phyloP scores from a whole-genome alignment of 2,329 filamentous ascomycete species.

The Curvularia hawaiiensis region DNA sequence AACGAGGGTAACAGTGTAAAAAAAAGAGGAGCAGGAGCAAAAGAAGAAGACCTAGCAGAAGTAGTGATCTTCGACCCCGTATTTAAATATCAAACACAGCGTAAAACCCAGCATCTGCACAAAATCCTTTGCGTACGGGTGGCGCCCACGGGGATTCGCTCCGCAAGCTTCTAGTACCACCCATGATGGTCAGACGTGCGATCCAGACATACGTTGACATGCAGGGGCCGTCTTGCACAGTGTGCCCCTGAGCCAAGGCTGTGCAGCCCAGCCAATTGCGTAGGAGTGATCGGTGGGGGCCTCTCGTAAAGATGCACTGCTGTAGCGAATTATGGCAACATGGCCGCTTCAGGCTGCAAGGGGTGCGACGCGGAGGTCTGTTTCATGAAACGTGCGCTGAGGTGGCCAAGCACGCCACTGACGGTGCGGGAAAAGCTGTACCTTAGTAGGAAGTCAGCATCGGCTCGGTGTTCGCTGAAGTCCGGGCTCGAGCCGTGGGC shows the following conservation, averaged over 20 bases:
- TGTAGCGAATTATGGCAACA: slow-evolving; percentile 25
- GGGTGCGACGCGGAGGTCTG: slow-evolving; percentile 20
- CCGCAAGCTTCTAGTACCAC: slow-evolving; percentile 10
- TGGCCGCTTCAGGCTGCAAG: slow-evolving; percentile 28
- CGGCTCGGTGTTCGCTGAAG: not conserved
- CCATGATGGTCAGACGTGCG: slow-evolving; percentile 18
- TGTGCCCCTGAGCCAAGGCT: slow-evolving; percentile 32
- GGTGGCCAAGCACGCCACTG: slow-evolving; percentile 22
- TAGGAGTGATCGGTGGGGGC: slow-evolving; percentile 20
- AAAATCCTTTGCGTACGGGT: slow-evolving; percentile 25
- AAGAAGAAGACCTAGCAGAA: not conserved
- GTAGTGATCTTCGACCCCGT: slow-evolving; percentile 17
- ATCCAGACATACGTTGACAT: slow-evolving; percentile 20
- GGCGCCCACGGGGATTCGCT: slow-evolving; percentile 24
- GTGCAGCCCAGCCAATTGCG: slow-evolving; percentile 31
- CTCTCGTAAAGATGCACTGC: slow-evolving; percentile 4
- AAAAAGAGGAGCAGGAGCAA: slow-evolving; percentile 7
- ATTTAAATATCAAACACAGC: slow-evolving; percentile 25
- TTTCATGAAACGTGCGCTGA: slow-evolving; percentile 34
- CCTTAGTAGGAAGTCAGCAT: slow-evolving; percentile 11
- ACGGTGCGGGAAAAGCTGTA: not conserved
- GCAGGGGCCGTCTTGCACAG: slow-evolving; percentile 25
- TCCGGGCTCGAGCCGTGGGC: not conserved
- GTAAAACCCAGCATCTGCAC: slow-evolving; percentile 18
- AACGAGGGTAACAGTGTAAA: not conserved